Base-by-base conservation (phyloP, 106 monocot genomes). In the Dioscorea alata region DNA sequence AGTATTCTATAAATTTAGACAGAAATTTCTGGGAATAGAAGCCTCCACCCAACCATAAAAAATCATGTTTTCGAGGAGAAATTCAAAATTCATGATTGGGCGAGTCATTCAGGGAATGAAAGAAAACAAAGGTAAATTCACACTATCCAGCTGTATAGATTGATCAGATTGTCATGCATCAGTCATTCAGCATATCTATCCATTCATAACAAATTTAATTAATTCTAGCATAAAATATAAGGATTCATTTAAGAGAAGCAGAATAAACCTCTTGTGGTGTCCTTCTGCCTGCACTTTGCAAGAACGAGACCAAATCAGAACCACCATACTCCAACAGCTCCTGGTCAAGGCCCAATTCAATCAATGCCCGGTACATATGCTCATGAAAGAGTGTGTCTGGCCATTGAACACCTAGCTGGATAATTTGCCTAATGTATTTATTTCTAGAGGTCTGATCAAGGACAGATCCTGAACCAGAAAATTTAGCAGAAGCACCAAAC, bases 301-400 rank as follows among this genome's bases (percentile, higher is more conserved):
- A 77, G 84, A 99, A 99, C 2, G 89, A 65, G 6, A 88, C 99
- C 85, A 99, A 85, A 81, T 99, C 99, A 71, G 87, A 75, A 60
- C 99, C 93, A 23, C 99, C 99, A 81, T 83, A 93, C 69, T 99
- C 92, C 73, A 99, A 33, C 72, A 99, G 75, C 64, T 90, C 90
- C 73, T 83, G 79, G 75, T 93, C 99, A 78, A 99, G 75, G 32
- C 90, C 93, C 8, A 99, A 60, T 23, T 85, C 90, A 63, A 93
- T 92, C 76, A 99, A 78, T 51, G 83, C 78, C 35, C 60, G 74
- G 28, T 99, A 99, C 58, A 99, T 74, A 84, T 88, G 75, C 67
- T 93, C 90, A 79, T 92, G 99, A 72, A 99, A 99, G n/a, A 64
- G 69, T 61, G 77, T 70, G 69, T 92, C 92, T 35, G 89, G 86